Base-by-base conservation (phyloP, 441 rosid genomes). In the Adansonia gregorii region DNA sequence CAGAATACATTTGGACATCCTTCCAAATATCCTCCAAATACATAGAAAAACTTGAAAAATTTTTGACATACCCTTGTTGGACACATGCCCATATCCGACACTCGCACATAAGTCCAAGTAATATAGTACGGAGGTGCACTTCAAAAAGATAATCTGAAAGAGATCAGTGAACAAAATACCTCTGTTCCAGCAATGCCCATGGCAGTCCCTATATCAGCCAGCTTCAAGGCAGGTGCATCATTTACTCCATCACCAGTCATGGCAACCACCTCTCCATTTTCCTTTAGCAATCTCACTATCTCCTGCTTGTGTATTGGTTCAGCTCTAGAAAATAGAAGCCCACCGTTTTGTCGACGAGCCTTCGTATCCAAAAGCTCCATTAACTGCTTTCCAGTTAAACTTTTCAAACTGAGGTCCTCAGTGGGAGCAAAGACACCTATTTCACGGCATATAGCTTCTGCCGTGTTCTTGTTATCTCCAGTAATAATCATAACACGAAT, bases 211-310 rank as follows among this genome's bases (percentile, higher is more conserved):
- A 87, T 87, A 71, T 87, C 87, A 1, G 89, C 89, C 45, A 85
- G 83, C 78, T 85, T 85, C 80, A 87, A 74, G 56, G 89, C 89
- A 77, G 89, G 89, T 8, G 89, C 89, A 82, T 85, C 89, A 67
- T 87, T 87, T 58, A 87, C 89, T 51, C 89, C 89, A 39, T 87
- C 89, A 27, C 88, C 88, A 1, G 88, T 87, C 89, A 87, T 87
- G 27, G 89, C 88, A 35, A 87, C 89, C 7, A 87, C 86, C 81
- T 87, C 90, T 9, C 88, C 90, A 67, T 82, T 87, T 84, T 83
- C 90, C 77, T 87, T 87, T 45, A 87, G 87, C 83, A 87, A 72
- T 82, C 88, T 81, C 73, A 87, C 87, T 76, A 87, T 85, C 73
- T 85, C 88, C 76, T 87, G 90, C 80, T 87, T 87, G 82, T 87